These are phyloP conservation scores for Ambispora gerdemannii DNA, from an alignment of 192 early-diverging fungal species.

Conservation along the genomic window DNA sequence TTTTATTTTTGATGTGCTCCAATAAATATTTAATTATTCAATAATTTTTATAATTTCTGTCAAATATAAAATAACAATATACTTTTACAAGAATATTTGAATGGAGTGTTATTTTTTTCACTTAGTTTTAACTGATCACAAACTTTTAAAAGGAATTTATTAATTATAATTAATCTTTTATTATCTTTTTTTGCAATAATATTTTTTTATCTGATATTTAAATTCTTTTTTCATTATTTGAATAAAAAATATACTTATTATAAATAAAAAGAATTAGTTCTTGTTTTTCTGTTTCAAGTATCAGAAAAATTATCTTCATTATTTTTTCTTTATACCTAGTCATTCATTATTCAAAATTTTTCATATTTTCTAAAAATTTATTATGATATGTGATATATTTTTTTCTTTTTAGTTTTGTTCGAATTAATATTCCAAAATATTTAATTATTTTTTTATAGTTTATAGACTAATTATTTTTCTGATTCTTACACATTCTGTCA, in stretches of 20 bases:
- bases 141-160: too few species aligned
- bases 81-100: too few species aligned
- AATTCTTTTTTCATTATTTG: neutral
- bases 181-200: too few species aligned
- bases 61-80: neutral
- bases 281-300: neutral
- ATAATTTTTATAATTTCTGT: conserved; percentile 20
- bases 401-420: too few species aligned
- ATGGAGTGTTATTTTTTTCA: too few species aligned
- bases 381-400: neutral
- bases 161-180: too few species aligned
- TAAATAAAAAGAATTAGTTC: conserved; percentile 5
- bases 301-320: neutral
- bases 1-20: conserved; percentile 13
- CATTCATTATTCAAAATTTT: neutral
- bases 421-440: too few species aligned
- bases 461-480: neutral
- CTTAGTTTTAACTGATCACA: too few species aligned
- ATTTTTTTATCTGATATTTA: too few species aligned
- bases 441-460: too few species aligned
- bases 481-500: neutral
- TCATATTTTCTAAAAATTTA: conserved; percentile 3
- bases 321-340: conserved; percentile 9
- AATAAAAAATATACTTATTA: too few species aligned
- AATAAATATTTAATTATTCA: conserved; percentile 14